These are phyloP conservation scores for Penicillium sp. DNA, from an alignment of 2,329 filamentous ascomycete species.

Conservation along the genomic window DNA sequence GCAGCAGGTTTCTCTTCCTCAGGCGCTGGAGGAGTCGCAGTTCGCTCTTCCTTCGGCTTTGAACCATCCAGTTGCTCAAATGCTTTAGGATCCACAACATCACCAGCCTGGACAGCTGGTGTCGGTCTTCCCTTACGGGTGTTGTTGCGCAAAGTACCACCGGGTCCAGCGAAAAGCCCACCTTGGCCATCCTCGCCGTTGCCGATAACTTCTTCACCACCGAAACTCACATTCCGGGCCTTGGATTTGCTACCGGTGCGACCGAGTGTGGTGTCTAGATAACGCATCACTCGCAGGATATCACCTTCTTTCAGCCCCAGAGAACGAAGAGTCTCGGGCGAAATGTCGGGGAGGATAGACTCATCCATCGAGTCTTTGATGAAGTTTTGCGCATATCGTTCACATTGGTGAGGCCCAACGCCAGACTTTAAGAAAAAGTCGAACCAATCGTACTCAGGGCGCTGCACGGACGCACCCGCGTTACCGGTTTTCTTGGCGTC, in stretches of 20 bases:
- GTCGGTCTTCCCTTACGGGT: constrained; percentile 88
- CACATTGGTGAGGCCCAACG: constrained; percentile 87
- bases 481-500: constrained; percentile 36
- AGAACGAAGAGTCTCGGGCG: constrained; percentile 76
- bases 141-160: constrained; percentile 89
- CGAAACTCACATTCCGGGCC: constrained; percentile 56
- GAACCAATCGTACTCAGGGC: constrained; percentile 88
- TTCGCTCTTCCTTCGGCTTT: constrained; percentile 37
- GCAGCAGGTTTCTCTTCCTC: constrained; percentile 48
- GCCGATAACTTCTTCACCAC: constrained; percentile 52
- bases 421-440: constrained; percentile 95
- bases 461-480: constrained; percentile 42
- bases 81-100: constrained; percentile 82
- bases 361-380: constrained; percentile 93
- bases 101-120: constrained; percentile 80
- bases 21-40: constrained; percentile 50
- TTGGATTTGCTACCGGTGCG: constrained; percentile 60
- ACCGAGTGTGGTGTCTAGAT: constrained; percentile 75
- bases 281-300: constrained; percentile 92
- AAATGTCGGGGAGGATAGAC: constrained; percentile 85
- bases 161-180: constrained; percentile 87
- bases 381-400: constrained; percentile 90
- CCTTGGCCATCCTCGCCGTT: constrained; percentile 64
- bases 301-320: constrained; percentile 95
- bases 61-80: constrained; percentile 66